Conservation (phyloP, 768 basidiomycete genomes). For the Hygrocybe punicea region DNA sequence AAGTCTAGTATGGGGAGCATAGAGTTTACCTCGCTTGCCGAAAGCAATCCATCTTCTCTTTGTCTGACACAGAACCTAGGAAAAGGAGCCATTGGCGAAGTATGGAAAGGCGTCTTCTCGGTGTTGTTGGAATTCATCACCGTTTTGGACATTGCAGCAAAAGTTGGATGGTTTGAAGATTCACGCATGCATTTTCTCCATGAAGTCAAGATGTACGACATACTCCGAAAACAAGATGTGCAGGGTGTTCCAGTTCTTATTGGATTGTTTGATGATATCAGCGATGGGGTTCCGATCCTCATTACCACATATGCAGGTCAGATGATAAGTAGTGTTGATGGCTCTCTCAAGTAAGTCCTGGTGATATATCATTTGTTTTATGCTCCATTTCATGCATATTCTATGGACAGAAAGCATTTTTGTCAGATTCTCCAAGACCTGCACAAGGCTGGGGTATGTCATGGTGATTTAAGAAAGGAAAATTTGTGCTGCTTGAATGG, state of each 20-base stretch:
- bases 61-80: not conserved
- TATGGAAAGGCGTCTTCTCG: constrained; percentile 6
- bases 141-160: constrained; percentile 6
- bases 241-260: too few relatives aligned
- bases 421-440: not conserved
- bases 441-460: not conserved
- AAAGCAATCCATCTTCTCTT: too few relatives aligned
- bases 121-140: not conserved
- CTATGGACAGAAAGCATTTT: not conserved
- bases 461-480: constrained; percentile 1
- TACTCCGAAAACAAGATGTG: constrained; percentile 2
- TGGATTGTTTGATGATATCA: too few relatives aligned
- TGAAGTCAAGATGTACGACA: constrained; percentile 3
- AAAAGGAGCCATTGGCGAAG: constrained; percentile 1
- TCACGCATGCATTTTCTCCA: not conserved
- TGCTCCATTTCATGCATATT: not conserved
- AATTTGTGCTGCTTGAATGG: constrained; percentile 1
- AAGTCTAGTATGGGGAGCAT: not conserved
- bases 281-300: not conserved
- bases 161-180: not conserved
- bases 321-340: not conserved
- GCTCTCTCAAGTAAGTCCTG: not conserved
- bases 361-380: not conserved
- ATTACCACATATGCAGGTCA: constrained; percentile 5
- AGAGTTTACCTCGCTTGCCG: not conserved